These are phyloP conservation scores for Clitocybe nebularis DNA, from an alignment of 1,284 basidiomycete species.

Conservation along the genomic window DNA sequence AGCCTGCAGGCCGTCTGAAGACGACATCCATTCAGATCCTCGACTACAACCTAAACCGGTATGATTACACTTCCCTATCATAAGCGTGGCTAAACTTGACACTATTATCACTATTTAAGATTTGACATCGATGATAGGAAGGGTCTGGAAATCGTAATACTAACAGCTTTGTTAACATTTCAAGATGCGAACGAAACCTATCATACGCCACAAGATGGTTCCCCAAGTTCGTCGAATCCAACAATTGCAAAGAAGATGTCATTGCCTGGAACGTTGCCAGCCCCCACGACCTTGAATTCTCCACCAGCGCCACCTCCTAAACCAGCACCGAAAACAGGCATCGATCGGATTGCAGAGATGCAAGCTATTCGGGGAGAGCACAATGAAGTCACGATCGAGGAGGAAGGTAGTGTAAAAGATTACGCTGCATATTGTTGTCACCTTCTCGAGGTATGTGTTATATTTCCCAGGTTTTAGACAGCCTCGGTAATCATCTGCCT, in stretches of 20 bases:
- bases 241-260: slow-evolving; percentile 6
- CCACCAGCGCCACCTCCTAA: slow-evolving; percentile 51
- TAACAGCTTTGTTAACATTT: slow-evolving; percentile 74
- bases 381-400: slow-evolving; percentile 70
- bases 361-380: slow-evolving; percentile 60
- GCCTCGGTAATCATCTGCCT: too few relatives aligned
- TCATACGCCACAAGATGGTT: slow-evolving; percentile 32
- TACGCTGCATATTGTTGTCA: slow-evolving; percentile 67
- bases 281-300: slow-evolving; percentile 5
- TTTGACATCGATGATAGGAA: slow-evolving; percentile 82
- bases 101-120: slow-evolving; percentile 31
- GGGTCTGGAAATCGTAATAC: slow-evolving; percentile 76
- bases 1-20: slow-evolving; percentile 61
- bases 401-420: slow-evolving; percentile 59
- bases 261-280: slow-evolving; percentile 11
- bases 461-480: too few relatives aligned
- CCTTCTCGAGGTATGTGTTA: slow-evolving; percentile 57
- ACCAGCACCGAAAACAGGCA: slow-evolving; percentile 57
- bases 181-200: slow-evolving; percentile 65
- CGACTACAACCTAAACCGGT: slow-evolving; percentile 81
- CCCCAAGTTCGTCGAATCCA: slow-evolving; percentile 13
- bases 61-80: slow-evolving; percentile 4
- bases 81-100: slow-evolving; percentile 1
- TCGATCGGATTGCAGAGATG: slow-evolving; percentile 64
- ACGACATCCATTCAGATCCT: slow-evolving; percentile 74